These are phyloP conservation scores for Orbilia javanica DNA, from an alignment of 2,329 filamentous ascomycete species.

Conservation along the genomic window DNA sequence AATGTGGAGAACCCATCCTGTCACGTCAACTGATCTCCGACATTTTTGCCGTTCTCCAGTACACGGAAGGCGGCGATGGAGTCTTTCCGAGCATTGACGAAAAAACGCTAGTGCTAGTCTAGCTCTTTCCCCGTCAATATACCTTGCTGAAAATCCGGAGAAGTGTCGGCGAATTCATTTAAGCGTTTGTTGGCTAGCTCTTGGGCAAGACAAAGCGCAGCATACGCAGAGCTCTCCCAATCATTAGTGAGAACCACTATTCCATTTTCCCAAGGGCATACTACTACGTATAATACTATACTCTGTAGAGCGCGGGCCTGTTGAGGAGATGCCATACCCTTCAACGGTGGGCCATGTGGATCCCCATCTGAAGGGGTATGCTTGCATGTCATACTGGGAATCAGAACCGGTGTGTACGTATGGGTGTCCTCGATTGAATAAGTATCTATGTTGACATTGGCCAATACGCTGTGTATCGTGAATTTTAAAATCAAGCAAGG, in stretches of 20 bases:
- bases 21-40: slow-evolving; percentile 49
- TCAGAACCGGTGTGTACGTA: slow-evolving; percentile 20
- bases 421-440: background rate
- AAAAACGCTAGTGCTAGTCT: background rate
- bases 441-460: slow-evolving; percentile 5
- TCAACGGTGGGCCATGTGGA: slow-evolving; percentile 41
- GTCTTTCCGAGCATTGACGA: slow-evolving; percentile 43
- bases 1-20: slow-evolving; percentile 48
- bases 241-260: slow-evolving; percentile 27
- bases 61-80: slow-evolving; percentile 28
- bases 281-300: slow-evolving; percentile 5
- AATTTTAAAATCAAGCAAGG: slow-evolving; percentile 43
- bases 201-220: background rate
- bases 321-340: slow-evolving; percentile 33
- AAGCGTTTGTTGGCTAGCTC: background rate
- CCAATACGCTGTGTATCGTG: too few relatives aligned
- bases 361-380: slow-evolving; percentile 32
- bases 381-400: slow-evolving; percentile 37
- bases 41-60: slow-evolving; percentile 27
- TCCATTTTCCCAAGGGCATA: slow-evolving; percentile 32
- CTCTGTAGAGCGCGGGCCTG: too few relatives aligned
- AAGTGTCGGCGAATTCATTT: slow-evolving; percentile 32
- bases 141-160: slow-evolving; percentile 51
- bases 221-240: slow-evolving; percentile 23
- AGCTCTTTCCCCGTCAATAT: background rate